Evolutionary conservation across 1,139 yeast species (phyloP).

Genomic region (Saccharomyces hybrid): DNA sequence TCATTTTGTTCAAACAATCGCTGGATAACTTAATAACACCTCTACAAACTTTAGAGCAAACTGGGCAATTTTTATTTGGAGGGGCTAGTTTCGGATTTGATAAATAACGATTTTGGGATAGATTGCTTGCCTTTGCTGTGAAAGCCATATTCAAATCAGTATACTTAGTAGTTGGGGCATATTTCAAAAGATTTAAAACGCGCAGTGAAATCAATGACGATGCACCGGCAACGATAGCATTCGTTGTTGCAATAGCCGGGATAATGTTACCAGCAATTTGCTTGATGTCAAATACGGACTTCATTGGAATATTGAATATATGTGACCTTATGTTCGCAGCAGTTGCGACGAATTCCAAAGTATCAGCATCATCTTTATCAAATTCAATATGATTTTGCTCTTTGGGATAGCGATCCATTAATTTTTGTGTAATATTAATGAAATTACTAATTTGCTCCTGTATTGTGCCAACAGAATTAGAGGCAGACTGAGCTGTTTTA

Average conservation of each 20-base stretch:
- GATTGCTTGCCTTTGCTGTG: constrained; percentile 58
- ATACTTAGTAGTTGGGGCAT: constrained; percentile 17
- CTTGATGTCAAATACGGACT: constrained; percentile 80
- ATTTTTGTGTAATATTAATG: constrained; percentile 38
- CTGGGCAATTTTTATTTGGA: constrained; percentile 64
- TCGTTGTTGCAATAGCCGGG: constrained; percentile 97
- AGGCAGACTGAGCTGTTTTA: constrained; percentile 11
- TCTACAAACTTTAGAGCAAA: constrained; percentile 55
- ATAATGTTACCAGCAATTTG: constrained; percentile 96
- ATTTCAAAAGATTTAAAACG: constrained; percentile 34
- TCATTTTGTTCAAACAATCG: constrained; percentile 18
- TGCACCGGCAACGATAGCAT: constrained; percentile 89
- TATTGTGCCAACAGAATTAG: constrained; percentile 44
- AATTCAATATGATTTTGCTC: constrained; percentile 47
- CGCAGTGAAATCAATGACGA: constrained; percentile 66
- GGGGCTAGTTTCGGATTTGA: constrained; percentile 52
- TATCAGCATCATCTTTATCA: constrained; percentile 92
- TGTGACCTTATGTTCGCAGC: constrained; percentile 76
- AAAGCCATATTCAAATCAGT: constrained; percentile 43
- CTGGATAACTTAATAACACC: constrained; percentile 37
- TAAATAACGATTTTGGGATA: constrained; percentile 43
- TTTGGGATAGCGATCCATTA: constrained; percentile 44
- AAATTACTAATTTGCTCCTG: constrained; percentile 60
- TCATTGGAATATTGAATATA: constrained; percentile 62
- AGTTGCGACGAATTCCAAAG: constrained; percentile 79